Base-by-base conservation (phyloP, 306 rosid species). In the Malus sylvestris region DNA sequence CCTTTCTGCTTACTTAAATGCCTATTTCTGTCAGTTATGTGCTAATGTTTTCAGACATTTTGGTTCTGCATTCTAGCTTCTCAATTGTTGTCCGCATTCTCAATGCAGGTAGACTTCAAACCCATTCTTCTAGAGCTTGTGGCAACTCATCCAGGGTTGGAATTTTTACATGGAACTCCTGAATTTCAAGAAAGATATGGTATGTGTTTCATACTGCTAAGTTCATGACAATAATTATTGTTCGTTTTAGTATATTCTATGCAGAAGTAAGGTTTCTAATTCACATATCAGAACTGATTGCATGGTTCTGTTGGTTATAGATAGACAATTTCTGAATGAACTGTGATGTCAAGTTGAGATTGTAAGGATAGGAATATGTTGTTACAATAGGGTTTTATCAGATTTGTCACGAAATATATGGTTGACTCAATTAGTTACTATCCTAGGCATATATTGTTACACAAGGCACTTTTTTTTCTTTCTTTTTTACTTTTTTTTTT, bases 111-210 rank as follows among this genome's bases (percentile, higher is more conserved):
- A 83, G 98, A 94, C 83, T 91, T 94, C 87, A 94, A 94, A 87
- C 92, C 97, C 30, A 80, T 91, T 76, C 90, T 94, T 73, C 88
- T 89, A 35, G 98, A 93, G 81, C 90, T 89, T 80, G 88, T 95
- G 91, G 92, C 97, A 65, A 84, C 89, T 63, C 98, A 95, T 78
- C 97, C 97, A 19, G 98, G 98, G 81, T 76, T 95, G 79, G 98
- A 95, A 81, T 95, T 95, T 86, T 87, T 95, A 81, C 94, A 92
- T 87, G 86, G 96, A 82, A 92, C 98, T 74, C 98, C 97, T 49
- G 98, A 95, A 83, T 95, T 95, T 87, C 98, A 95, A 84, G 97
- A 95, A 81, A 90, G 97, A 95, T 95, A 92, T 60, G 98, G 98
- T 95, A 83, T 78, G 92, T 49, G 27, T 73, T 78, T 70, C 72